phyloP scores from a whole-genome alignment of 306 rosid species.

The Vicia faba region DNA sequence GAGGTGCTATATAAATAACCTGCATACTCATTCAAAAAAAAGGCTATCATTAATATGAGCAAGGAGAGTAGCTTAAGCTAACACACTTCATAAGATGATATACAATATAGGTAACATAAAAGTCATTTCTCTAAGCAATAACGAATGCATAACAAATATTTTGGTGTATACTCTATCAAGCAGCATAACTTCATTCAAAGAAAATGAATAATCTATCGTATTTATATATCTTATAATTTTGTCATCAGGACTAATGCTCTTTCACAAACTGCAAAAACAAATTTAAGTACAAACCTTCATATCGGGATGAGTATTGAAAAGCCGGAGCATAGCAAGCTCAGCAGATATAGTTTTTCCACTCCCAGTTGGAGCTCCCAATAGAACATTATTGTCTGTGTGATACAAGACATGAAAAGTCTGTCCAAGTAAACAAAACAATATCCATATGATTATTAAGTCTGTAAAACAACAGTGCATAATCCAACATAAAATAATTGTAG shows the following conservation, averaged over 20 bases:
- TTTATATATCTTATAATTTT: not conserved
- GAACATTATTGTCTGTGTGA: constrained; percentile 89
- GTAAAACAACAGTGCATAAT: constrained; percentile 21
- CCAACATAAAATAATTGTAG: constrained; percentile 27
- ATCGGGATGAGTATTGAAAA: constrained; percentile 89
- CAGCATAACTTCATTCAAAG: constrained; percentile 30
- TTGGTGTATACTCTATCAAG: not conserved
- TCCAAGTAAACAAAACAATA: constrained; percentile 36
- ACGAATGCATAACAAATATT: not conserved
- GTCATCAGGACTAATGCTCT: not conserved
- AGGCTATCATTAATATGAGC: no score
- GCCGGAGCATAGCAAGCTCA: constrained; percentile 96
- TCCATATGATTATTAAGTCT: constrained; percentile 17
- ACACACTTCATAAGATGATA: constrained; percentile 31
- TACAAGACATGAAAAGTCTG: constrained; percentile 90
- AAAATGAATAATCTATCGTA: constrained; percentile 2
- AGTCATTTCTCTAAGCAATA: constrained; percentile 16
- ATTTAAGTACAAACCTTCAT: constrained; percentile 72
- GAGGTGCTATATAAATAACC: constrained; percentile 97
- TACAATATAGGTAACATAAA: constrained; percentile 4
- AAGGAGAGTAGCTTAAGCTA: constrained; percentile 21
- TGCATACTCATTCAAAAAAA: constrained; percentile 35
- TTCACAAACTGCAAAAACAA: constrained; percentile 28
- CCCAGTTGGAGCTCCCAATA: constrained; percentile 98
- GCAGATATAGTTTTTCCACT: constrained; percentile 99